Evolutionary conservation across 2,329 filamentous ascomycete species (phyloP), one percentile per base, ranked within the genome.

Genomic region (Tricladium varicosporioides): DNA sequence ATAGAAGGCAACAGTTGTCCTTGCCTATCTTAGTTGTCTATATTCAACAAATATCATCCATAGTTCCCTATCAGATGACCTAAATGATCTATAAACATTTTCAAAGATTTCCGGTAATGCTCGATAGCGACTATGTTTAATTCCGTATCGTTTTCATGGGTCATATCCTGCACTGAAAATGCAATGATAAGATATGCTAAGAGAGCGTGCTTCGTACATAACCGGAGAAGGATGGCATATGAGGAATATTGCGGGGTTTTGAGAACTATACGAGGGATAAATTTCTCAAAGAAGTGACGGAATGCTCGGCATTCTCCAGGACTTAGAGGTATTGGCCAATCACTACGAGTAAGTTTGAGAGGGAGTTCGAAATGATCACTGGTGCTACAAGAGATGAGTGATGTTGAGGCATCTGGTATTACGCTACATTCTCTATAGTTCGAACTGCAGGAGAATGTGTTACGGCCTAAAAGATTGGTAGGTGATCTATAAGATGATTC

Each of bases 51-150:
- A 54, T 7, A 36, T 54, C 18, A 53, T 16, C 50, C 51, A 55
- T 14, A 55, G 32, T 42, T 55, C 42, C 48, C 45, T 44, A 15
- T 50, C 43, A 31, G 53, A 55, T 47, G 53, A 19, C 43, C 53
- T 9, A 55, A 46, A 50, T 50, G 53, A 31, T 55, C 27, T n/a
- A 55, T 55, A 46, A 55, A 55, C 46, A 55, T 49, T 19, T 19
- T 32, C 19, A 55, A 15, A 27, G 33, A 45, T 19, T 19, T 44
- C 13, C 53, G 53, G 36, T 55, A 55, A 33, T 55, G 46, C 46
- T 50, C 53, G 44, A 54, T 48, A 27, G 52, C 52, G 40, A 54
- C 18, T 19, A 54, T 54, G 7, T 54, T 32, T 10, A 54, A 36
- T 43, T 48, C 44, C 19, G 36, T 32, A 42, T 49, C 44, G 19